Base-by-base conservation (phyloP, 2,329 filamentous ascomycete species). In the Catunica adiposa region DNA sequence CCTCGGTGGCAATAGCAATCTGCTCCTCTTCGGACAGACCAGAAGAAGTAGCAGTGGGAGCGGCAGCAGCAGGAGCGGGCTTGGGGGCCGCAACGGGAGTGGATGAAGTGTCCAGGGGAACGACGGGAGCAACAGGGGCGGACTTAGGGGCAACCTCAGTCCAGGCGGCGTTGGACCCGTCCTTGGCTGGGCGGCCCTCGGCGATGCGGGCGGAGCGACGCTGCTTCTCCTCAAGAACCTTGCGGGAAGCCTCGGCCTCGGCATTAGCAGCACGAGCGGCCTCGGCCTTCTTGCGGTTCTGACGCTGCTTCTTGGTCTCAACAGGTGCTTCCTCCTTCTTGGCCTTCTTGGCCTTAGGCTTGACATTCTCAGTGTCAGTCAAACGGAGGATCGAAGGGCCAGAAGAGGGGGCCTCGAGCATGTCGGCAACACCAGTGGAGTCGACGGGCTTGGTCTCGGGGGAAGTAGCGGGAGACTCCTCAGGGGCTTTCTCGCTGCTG, bases 261-360 rank as follows among this genome's bases (percentile, higher is more conserved):
- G 89, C 83, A 29, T 85, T 81, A 57, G 79, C 75, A 29, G 75
- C 73, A 74, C 87, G 92, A 64, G 82, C 81, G 57, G 81, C 83
- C 70, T 95, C 89, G 38, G 79, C 82, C 80, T 95, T 96, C 73
- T 84, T 81, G 62, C 83, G 80, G 72, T 95, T 92, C 73, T 96
- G 89, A 59, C 89, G 83, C 73, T 94, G 87, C 75, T 96, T 96
- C 83, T 96, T 96, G 20, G 84, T 85, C 74, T 95, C 86, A 17
- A 77, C 78, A 51, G 78, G 76, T 67, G 86, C 81, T 61, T 78
- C 74, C 42, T 75, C 71, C 71, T 82, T 79, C 61, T 74, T 70
- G 63, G 77, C 73, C 70, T 75, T 71, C 60, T 75, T 71, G 69
- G 82, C 82, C 60, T 78, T 73, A 65, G 76, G 70, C 75, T 80